Conservation (phyloP, 2,329 filamentous ascomycete genomes). For the Aspergillus fumigatus region DNA sequence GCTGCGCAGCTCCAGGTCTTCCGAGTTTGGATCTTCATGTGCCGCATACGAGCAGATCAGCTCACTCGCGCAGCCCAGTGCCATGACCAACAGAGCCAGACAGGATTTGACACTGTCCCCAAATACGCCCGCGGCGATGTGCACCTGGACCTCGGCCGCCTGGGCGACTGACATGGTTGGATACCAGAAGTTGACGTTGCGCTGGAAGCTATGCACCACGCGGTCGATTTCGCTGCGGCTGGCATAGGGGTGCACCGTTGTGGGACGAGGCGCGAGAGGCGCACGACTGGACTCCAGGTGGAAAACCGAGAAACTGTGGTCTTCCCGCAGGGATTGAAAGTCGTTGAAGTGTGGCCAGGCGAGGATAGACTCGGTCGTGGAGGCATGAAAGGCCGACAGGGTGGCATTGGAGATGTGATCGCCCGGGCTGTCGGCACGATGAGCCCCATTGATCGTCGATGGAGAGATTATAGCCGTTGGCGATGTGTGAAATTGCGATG, state of each 20-base stretch:
- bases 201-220: conserved; percentile 44
- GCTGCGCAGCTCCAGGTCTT: conserved; percentile 28
- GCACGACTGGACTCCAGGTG: conserved; percentile 44
- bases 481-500: conserved; percentile 5
- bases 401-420: conserved; percentile 42
- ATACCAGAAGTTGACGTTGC: conserved; percentile 51
- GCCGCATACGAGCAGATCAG: conserved; percentile 30
- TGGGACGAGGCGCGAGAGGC: conserved; percentile 25
- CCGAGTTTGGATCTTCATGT: conserved; percentile 8
- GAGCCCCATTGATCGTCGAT: conserved; percentile 11
- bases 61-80: conserved; percentile 46
- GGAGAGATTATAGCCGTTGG: conserved; percentile 13
- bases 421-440: conserved; percentile 21
- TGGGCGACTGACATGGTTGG: conserved; percentile 45
- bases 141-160: conserved; percentile 29
- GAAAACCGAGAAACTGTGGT: conserved; percentile 45
- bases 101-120: conserved; percentile 40
- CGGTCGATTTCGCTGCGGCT: conserved; percentile 39
- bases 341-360: conserved; percentile 49
- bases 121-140: conserved; percentile 32
- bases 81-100: conserved; percentile 45
- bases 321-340: conserved; percentile 41
- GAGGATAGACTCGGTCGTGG: conserved; percentile 49
- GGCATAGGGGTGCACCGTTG: conserved; percentile 40
- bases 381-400: conserved; percentile 49